Conservation (phyloP, 192 early-diverging fungal genomes). For the Umbelopsis ramanniana region DNA sequence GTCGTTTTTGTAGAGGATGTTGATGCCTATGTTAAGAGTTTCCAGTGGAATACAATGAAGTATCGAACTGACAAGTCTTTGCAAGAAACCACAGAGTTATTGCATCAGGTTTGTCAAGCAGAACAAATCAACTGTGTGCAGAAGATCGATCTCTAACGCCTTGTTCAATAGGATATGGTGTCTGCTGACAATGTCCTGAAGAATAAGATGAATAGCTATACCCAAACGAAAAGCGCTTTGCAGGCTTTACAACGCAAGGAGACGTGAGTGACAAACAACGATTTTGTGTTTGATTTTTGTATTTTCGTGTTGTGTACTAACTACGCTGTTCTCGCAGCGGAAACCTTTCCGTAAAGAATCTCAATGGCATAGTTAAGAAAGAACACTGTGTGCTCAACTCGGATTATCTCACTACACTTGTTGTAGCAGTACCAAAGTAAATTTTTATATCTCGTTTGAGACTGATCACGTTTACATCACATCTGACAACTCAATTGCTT, state of each 20-base stretch:
- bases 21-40: slow-evolving; percentile 84
- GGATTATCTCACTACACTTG: slow-evolving; percentile 88
- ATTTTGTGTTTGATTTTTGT: background rate
- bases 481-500: background rate
- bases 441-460: background rate
- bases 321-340: slow-evolving; percentile 52
- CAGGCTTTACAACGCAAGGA: slow-evolving; percentile 84
- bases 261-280: slow-evolving; percentile 55
- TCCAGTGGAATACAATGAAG: slow-evolving; percentile 97
- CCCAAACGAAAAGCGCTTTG: slow-evolving; percentile 78
- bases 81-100: slow-evolving; percentile 77
- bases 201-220: slow-evolving; percentile 86
- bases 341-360: slow-evolving; percentile 87
- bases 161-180: slow-evolving; percentile 72
- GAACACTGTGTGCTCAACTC: slow-evolving; percentile 92
- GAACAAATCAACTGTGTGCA: background rate
- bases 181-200: slow-evolving; percentile 91
- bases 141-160: slow-evolving; percentile 1
- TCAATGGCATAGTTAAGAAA: slow-evolving; percentile 90
- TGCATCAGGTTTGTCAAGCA: slow-evolving; percentile 66
- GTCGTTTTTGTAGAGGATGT: slow-evolving; percentile 65
- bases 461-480: background rate
- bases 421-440: slow-evolving; percentile 95
- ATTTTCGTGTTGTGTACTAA: slow-evolving; percentile 23
- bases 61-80: slow-evolving; percentile 94